A percentile compares a stretch with the other conserved stretches of the same genome.
Conservation (phyloP, 805 yeast species). For the Torulaspora delbrueckii region DNA sequence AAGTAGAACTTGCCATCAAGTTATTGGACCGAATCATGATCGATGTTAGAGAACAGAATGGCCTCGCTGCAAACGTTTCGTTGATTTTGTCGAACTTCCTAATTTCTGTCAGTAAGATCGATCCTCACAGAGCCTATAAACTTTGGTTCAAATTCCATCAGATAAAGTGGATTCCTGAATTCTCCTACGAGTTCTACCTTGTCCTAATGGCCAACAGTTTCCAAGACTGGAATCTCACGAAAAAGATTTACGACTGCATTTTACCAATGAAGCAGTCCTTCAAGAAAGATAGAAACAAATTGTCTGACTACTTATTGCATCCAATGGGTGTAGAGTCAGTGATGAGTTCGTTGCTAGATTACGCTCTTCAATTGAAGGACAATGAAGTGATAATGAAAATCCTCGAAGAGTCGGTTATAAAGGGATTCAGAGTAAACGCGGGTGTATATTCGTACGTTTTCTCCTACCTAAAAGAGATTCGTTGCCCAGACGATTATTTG, state of each 20-base stretch:
- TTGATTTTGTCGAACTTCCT: slow-evolving; percentile 43
- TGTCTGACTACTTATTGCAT: slow-evolving; percentile 23
- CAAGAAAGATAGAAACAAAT: slow-evolving; percentile 3
- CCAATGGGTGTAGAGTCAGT: slow-evolving; percentile 26
- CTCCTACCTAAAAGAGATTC: slow-evolving; percentile 30
- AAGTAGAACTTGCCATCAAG: slow-evolving; percentile 47
- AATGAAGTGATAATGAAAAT: slow-evolving; percentile 35
- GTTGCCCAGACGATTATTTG: slow-evolving; percentile 33
- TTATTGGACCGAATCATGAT: slow-evolving; percentile 52
- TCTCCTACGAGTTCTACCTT: slow-evolving; percentile 38
- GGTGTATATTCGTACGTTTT: slow-evolving; percentile 35
- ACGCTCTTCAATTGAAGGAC: slow-evolving; percentile 30
- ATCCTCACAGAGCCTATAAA: slow-evolving; percentile 34
- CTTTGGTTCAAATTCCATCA: slow-evolving; percentile 37
- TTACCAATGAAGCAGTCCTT: slow-evolving; percentile 32
- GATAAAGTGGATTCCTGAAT: slow-evolving; percentile 40
- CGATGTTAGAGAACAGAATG: slow-evolving; percentile 39
- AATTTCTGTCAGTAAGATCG: slow-evolving; percentile 35
- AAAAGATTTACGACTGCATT: slow-evolving; percentile 38
- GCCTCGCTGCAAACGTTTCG: slow-evolving; percentile 36
- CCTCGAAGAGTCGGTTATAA: slow-evolving; percentile 39
- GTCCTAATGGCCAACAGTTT: slow-evolving; percentile 35
- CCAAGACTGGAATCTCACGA: slow-evolving; percentile 33
- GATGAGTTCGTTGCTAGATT: slow-evolving; percentile 26
- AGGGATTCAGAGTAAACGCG: slow-evolving; percentile 31